Conservation (phyloP, 345 rosid genomes). For the Syzygium grande region DNA sequence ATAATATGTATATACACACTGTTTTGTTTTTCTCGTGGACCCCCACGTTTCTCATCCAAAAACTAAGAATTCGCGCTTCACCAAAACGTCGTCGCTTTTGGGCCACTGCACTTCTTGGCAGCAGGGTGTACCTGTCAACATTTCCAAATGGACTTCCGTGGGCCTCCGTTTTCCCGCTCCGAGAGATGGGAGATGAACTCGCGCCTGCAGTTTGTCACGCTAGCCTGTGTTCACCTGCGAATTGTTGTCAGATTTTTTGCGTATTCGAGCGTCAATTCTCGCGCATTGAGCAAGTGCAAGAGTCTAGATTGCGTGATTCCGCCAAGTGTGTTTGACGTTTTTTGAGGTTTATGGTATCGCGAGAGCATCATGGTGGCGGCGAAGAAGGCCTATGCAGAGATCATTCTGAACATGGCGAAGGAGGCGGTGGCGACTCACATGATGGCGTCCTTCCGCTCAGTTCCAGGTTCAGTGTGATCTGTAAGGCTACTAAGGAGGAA, state of each 20-base stretch:
- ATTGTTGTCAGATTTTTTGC: too few species aligned
- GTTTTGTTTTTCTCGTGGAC: neutral
- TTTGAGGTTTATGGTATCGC: too few species aligned
- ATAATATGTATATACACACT: neutral
- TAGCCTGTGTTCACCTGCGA: too few species aligned
- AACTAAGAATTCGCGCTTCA: neutral
- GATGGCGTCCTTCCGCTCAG: conserved; percentile 35
- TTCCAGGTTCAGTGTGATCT: conserved; percentile 41
- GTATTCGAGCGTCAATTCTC: too few species aligned
- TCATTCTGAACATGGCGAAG: conserved; percentile 53
- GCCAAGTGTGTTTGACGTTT: too few species aligned
- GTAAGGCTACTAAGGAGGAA: conserved; percentile 33
- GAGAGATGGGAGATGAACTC: too few species aligned
- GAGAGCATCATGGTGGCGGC: conserved; percentile 47
- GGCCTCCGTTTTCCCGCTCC: neutral
- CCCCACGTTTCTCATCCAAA: neutral
- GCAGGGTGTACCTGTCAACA: neutral
- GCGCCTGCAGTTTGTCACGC: too few species aligned
- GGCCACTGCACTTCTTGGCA: neutral
- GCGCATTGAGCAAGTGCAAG: too few species aligned
- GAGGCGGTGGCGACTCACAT: conserved; percentile 62
- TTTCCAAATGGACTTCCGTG: neutral
- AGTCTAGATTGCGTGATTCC: too few species aligned
- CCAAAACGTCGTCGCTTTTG: neutral
- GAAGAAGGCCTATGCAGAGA: conserved; percentile 73